phyloP scores from a whole-genome alignment of 169 alveolate genomes.

The Cryptosporidium viatorum region DNA sequence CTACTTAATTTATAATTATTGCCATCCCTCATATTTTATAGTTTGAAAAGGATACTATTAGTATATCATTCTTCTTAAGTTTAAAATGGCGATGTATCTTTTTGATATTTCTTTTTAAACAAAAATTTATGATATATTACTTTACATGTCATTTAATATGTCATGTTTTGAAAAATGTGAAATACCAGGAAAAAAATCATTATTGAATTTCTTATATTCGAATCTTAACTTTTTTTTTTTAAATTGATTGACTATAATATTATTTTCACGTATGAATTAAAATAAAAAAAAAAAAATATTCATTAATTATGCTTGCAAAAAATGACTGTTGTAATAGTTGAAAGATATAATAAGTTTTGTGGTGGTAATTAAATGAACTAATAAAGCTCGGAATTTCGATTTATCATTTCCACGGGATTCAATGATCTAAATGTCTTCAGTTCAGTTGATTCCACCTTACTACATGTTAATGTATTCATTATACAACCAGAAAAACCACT shows the following conservation, averaged over 20 bases:
- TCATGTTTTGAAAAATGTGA: too few relatives aligned
- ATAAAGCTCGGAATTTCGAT: slow-evolving; percentile 15
- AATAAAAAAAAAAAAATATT: too few relatives aligned
- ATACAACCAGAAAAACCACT: slow-evolving; percentile 56
- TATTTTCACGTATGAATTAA: too few relatives aligned
- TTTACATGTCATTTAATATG: too few relatives aligned
- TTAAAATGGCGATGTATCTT: neutral
- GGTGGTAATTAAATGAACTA: neutral
- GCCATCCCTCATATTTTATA: too few relatives aligned
- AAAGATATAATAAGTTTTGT: neutral
- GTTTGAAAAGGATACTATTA: neutral
- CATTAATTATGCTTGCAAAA: neutral
- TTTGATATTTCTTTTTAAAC: neutral
- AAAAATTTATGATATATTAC: neutral
- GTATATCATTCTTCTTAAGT: neutral
- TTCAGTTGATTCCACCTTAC: slow-evolving; percentile 52
- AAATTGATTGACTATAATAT: too few relatives aligned
- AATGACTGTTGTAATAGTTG: neutral
- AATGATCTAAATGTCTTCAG: slow-evolving; percentile 63
- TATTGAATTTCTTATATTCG: too few relatives aligned
- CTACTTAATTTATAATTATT: too few relatives aligned
- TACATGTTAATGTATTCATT: slow-evolving; percentile 58
- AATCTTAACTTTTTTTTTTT: too few relatives aligned
- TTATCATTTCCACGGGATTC: slow-evolving; percentile 45
- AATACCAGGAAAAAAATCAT: neutral